A percentile compares a stretch with the other conserved stretches of the same genome.
Evolutionary conservation across 1,139 yeast species (phyloP).

Genomic region (Pichia sp.): DNA sequence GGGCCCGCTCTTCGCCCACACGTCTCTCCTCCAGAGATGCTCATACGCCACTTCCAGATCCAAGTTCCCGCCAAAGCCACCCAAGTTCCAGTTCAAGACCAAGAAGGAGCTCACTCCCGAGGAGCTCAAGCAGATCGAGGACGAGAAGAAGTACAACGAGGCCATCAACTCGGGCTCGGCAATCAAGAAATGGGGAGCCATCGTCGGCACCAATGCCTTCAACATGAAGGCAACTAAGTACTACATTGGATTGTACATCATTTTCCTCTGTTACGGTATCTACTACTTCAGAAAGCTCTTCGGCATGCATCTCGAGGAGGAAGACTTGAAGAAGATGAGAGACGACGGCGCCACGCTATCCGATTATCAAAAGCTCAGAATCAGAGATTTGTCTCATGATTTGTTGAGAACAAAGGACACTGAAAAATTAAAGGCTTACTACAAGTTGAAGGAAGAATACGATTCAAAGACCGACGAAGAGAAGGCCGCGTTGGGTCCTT

Average conservation of each 20-base stretch:
- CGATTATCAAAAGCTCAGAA: conserved; percentile 63
- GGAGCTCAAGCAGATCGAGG: conserved; percentile 28
- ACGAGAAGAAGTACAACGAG: conserved; percentile 28
- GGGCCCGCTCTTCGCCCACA: no score
- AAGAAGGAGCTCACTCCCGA: conserved; percentile 29
- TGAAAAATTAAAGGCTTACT: conserved; percentile 43
- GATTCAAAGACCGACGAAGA: conserved; percentile 36
- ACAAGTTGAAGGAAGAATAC: conserved; percentile 50
- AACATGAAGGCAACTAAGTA: conserved; percentile 49
- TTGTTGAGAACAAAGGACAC: conserved; percentile 40
- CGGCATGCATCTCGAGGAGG: conserved; percentile 63
- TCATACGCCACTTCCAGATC: neutral
- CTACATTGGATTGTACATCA: conserved; percentile 56
- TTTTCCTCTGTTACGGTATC: conserved; percentile 58
- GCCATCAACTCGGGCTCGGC: conserved; percentile 33
- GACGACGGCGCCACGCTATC: conserved; percentile 44
- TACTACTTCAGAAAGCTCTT: conserved; percentile 67
- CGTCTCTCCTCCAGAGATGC: neutral
- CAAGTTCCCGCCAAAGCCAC: conserved; percentile 18
- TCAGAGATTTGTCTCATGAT: conserved; percentile 53
- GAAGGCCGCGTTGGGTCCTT: conserved; percentile 21
- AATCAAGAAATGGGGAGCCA: conserved; percentile 44
- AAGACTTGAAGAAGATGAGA: conserved; percentile 41
- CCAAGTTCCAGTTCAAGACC: conserved; percentile 26
- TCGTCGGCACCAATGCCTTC: conserved; percentile 42